Percentiles rank a stretch among this genome's conserved stretches.
phyloP scores from a whole-genome alignment of 257 asterid species.

The Solanum clarkiae region DNA sequence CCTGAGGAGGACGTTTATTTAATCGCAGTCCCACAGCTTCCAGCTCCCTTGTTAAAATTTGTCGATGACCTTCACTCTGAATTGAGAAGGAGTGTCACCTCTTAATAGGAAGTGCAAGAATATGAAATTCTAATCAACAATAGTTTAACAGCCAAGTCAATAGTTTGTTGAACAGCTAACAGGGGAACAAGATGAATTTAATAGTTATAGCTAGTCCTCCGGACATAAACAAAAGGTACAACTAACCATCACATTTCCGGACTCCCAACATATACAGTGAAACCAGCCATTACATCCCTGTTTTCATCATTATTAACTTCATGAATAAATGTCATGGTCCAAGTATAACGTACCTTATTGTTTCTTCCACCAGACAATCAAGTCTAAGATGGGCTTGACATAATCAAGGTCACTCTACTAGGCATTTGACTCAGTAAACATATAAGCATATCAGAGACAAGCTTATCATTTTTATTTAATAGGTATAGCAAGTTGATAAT shows the following conservation, averaged over 20 bases:
- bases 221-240: not conserved
- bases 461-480: not conserved
- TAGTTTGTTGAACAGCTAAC: not conserved
- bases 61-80: slow-evolving; percentile 99
- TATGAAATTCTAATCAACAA: not conserved
- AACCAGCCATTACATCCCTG: not conserved
- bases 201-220: not conserved
- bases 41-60: slow-evolving; percentile 86
- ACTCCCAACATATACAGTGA: not conserved
- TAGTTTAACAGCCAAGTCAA: not conserved
- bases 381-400: not conserved
- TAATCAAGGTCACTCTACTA: not conserved
- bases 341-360: not conserved
- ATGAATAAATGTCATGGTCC: not conserved
- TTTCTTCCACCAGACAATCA: not conserved
- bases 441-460: not conserved
- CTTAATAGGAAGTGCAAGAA: not conserved
- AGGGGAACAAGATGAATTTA: not conserved
- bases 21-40: slow-evolving; percentile 98
- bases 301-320: not conserved
- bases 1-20: slow-evolving; percentile 91
- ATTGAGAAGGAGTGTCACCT: not conserved
- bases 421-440: not conserved
- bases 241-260: not conserved
- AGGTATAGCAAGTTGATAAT: not conserved